These are phyloP conservation scores for Pugionium cornutum DNA, from an alignment of 345 rosid genomes.

Conservation along the genomic window DNA sequence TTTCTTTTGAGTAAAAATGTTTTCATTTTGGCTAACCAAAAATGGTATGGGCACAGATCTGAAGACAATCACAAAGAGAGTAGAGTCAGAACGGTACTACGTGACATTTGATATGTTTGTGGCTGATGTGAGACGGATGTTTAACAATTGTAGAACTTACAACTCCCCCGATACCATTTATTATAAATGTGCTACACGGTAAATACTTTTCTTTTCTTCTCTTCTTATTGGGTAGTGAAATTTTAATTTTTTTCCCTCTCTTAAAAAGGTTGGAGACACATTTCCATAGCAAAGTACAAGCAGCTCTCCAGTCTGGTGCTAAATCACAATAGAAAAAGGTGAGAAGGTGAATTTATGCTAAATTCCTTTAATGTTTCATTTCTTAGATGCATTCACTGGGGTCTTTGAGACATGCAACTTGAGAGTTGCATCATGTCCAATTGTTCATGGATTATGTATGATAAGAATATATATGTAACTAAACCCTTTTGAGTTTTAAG, in stretches of 20 bases:
- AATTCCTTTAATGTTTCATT: neutral
- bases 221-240: slow-evolving; percentile 22
- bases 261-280: slow-evolving; percentile 67
- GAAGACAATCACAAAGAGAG: slow-evolving; percentile 87
- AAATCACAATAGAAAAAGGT: slow-evolving; percentile 54
- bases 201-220: slow-evolving; percentile 18
- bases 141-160: slow-evolving; percentile 81
- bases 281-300: slow-evolving; percentile 85
- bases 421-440: too few relatives aligned
- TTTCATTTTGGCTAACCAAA: neutral
- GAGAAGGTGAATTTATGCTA: slow-evolving; percentile 6
- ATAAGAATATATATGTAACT: slow-evolving; percentile 10
- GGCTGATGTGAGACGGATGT: slow-evolving; percentile 95
- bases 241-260: neutral
- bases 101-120: slow-evolving; percentile 94
- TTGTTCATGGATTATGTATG: slow-evolving; percentile 8
- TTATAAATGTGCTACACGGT: slow-evolving; percentile 86
- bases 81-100: slow-evolving; percentile 92
- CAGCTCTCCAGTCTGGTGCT: slow-evolving; percentile 67
- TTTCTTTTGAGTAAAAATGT: neutral
- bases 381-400: neutral
- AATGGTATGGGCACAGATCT: slow-evolving; percentile 56
- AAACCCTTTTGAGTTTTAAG: neutral
- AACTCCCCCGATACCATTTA: slow-evolving; percentile 94
- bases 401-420: neutral